Base-by-base conservation (phyloP, 192 early-diverging fungal species). In the Backusella sp. region DNA sequence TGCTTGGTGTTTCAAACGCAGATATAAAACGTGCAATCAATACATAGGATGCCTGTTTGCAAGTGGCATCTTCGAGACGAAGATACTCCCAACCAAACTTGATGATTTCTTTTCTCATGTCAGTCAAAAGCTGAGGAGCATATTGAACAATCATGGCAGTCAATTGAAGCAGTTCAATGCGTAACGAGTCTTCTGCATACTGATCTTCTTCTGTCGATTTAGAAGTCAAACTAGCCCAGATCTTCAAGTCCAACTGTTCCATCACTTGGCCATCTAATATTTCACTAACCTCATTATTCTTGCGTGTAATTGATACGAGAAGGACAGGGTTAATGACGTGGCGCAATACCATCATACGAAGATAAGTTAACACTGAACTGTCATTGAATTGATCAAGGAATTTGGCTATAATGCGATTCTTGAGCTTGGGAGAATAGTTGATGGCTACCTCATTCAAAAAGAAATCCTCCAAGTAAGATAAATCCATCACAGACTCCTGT, bases 21-120 rank as follows among this genome's bases (percentile, higher is more conserved):
- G 94, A 91, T 75, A 98, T 96, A 80, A 98, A 98, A 65, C 94
- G 88, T 15, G 96, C 91, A 46, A 98, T 90, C 53, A 97, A 80
- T 17, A 98, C 98, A 78, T 97, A 98, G 6, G 97, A 92, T 1
- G 97, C 92, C 76, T 99, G 95, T 75, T 99, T 99, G 84, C 94
- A 94, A 39, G 95, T 97, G 17, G 95, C 87, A 66, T 99, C 98
- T 75, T 99, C 97, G 32, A 85, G 74, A 59, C 90, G 90, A 66
- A 92, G 90, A 75, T 92, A 91, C 66, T 90, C 90, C 97, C 97
- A 98, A 6, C 93, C 95, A 86, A 97, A 98, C 79, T 96, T 96
- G 78, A 98, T 97, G 21, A 98, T 91, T 71, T 97, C 95, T 80
- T 95, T 96, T 34, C 91, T 87, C 42, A 86, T 80, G 70, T 96